Evolutionary conservation across 495 filamentous ascomycete species (phyloP).

Genomic region (Pseudoneurospora amorphoporcata): DNA sequence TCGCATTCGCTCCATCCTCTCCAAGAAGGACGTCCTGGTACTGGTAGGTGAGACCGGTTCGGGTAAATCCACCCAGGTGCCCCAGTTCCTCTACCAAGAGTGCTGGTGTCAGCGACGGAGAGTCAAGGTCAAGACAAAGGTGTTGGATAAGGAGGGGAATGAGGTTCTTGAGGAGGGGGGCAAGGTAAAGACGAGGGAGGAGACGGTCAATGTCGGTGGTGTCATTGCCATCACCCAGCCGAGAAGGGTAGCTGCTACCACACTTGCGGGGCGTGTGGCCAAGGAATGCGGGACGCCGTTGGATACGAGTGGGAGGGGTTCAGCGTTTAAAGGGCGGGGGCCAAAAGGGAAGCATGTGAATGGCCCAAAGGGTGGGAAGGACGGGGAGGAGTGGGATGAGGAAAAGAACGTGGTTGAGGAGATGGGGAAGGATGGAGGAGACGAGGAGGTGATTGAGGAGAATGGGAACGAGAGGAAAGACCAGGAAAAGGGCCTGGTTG

Average conservation of each 20-base stretch:
- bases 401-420: neutral
- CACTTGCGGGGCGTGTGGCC: constrained; percentile 79
- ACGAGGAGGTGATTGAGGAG: neutral
- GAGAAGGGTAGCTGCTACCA: constrained; percentile 87
- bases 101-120: constrained; percentile 60
- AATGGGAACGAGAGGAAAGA: constrained; percentile 29
- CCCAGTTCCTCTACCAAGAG: constrained; percentile 76
- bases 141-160: neutral
- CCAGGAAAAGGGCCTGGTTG: constrained; percentile 61
- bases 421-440: neutral
- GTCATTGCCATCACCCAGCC: constrained; percentile 95
- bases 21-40: constrained; percentile 65
- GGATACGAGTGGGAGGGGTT: neutral
- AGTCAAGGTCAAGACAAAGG: constrained; percentile 29
- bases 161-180: neutral
- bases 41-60: constrained; percentile 91
- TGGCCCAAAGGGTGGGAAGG: neutral
- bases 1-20: constrained; percentile 56
- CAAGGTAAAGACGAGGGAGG: constrained; percentile 18
- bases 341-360: neutral
- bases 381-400: neutral
- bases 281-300: constrained; percentile 82
- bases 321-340: neutral
- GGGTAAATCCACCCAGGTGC: constrained; percentile 94
- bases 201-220: constrained; percentile 56